Base-by-base conservation (phyloP, 306 rosid genomes). In the Corylus americana region DNA sequence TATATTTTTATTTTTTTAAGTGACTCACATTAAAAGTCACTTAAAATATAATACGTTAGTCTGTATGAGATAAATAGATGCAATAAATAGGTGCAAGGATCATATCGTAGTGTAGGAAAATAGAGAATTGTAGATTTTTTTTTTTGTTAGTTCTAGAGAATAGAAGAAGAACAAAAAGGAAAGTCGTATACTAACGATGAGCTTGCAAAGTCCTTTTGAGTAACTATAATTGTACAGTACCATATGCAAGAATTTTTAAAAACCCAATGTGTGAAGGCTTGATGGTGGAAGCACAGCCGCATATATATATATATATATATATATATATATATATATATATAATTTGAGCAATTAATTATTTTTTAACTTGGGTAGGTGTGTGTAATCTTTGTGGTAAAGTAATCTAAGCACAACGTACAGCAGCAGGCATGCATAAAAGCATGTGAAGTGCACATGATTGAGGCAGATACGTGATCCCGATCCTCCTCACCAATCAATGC, bases 381-480 rank as follows among this genome's bases (percentile, higher is more conserved):
- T 16, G 55, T 62, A 50, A 39, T 79, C 71, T 63, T 75, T 5
- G 55, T 45, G 73, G 11, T 11, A 42, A 80, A 77, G 82, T 57
- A 61, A 76, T 48, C 47, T 62, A 11, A 42, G 8, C 45, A 66
- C 61, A 37, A 57, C 42, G 11, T 42, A 14, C 29, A 54, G 75
- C 48, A 47, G 31, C 42, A 54, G 4, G 9, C n/a, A 1, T 6
- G 13, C 14, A 42, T 66, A 10, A 37, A 62, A 71, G 58, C 81
- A 80, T 49, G 82, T 67, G 81, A 79, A 16, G 63, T 67, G 48
- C 82, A 80, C 76, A 50, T 66, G 74, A 45, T 73, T 13, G 55
- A 50, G 63, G n/a, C 55, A 70, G 81, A 66, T 44, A 11, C 45
- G 57, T 11, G 27, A 63, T 79, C 39, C 39, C 74, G 25, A 14